Percentiles rank a stretch among this genome's conserved stretches.
Evolutionary conservation across 352 stramenopile genomes (phyloP).

Genomic region (Pythium rhizo-oryzae): DNA sequence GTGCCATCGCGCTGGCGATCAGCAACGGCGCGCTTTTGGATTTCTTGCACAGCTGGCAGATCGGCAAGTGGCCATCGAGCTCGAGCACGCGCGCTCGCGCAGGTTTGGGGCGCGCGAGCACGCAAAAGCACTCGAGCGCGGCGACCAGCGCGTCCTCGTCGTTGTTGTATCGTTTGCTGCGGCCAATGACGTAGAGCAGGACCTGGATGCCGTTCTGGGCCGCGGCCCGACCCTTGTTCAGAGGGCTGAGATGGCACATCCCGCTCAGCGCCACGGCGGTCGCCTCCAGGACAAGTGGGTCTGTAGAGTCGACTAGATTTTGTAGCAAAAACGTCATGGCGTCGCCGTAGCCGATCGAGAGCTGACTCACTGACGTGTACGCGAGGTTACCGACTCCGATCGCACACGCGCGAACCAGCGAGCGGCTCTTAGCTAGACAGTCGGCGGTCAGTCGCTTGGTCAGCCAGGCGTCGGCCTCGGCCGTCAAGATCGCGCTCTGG

Average conservation of each 20-base stretch:
- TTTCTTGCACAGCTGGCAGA: slow-evolving; percentile 56
- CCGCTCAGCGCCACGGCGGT: slow-evolving; percentile 47
- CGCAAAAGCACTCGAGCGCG: slow-evolving; percentile 55
- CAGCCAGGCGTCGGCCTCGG: slow-evolving; percentile 55
- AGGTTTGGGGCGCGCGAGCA: slow-evolving; percentile 45
- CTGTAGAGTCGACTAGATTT: slow-evolving; percentile 55
- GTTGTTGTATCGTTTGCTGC: slow-evolving; percentile 38
- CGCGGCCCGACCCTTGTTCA: slow-evolving; percentile 65
- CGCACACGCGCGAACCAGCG: slow-evolving; percentile 52
- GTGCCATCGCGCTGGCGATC: slow-evolving; percentile 45
- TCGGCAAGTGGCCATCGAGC: slow-evolving; percentile 56
- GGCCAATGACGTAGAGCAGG: slow-evolving; percentile 56
- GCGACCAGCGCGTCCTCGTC: slow-evolving; percentile 46
- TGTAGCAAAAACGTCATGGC: slow-evolving; percentile 64
- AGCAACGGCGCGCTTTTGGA: slow-evolving; percentile 35
- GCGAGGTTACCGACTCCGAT: slow-evolving; percentile 67
- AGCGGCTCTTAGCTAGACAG: slow-evolving; percentile 35
- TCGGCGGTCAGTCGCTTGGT: slow-evolving; percentile 31
- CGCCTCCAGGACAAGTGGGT: slow-evolving; percentile 47
- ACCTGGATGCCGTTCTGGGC: slow-evolving; percentile 75
- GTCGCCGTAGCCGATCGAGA: slow-evolving; percentile 76
- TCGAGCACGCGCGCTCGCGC: slow-evolving; percentile 55
- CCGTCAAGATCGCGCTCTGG: slow-evolving; percentile 65
- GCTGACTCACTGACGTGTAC: slow-evolving; percentile 69
- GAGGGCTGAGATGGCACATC: slow-evolving; percentile 62